Conservation (phyloP, 371 early-diverging fungal genomes). For the Mortierella sp. region DNA sequence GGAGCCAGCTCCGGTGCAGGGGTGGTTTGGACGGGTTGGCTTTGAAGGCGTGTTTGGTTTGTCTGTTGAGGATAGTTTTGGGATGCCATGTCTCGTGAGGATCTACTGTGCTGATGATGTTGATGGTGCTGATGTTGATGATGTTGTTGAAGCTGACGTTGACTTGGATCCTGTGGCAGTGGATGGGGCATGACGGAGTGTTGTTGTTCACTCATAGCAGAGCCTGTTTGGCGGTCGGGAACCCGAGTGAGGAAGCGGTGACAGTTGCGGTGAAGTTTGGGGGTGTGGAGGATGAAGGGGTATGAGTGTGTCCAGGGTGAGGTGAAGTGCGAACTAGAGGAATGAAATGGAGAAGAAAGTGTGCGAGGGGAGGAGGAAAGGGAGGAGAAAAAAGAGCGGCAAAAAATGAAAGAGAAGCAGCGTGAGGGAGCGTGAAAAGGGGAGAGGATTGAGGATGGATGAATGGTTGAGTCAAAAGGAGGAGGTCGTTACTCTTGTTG, state of each 20-base stretch:
- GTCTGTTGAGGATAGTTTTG: slow-evolving; percentile 48
- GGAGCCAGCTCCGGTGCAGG: slow-evolving; percentile 53
- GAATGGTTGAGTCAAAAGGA: background rate
- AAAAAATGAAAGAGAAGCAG: background rate
- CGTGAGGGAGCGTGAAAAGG: background rate
- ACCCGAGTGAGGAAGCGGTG: slow-evolving; percentile 7
- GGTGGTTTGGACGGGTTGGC: slow-evolving; percentile 43
- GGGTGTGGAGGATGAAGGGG: background rate
- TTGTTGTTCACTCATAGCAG: slow-evolving; percentile 29
- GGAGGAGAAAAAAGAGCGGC: background rate
- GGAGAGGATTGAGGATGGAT: background rate
- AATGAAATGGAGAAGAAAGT: background rate
- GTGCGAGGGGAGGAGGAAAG: background rate
- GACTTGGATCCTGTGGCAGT: slow-evolving; percentile 24
- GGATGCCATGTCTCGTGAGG: slow-evolving; percentile 39
- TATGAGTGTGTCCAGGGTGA: slow-evolving; percentile 5
- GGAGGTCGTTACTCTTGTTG: slow-evolving; percentile 6
- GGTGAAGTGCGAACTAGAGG: background rate
- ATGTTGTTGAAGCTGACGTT: slow-evolving; percentile 15
- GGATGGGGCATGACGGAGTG: slow-evolving; percentile 27
- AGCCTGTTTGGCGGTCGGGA: background rate
- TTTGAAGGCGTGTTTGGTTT: slow-evolving; percentile 36
- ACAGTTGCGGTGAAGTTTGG: background rate
- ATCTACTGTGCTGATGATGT: slow-evolving; percentile 27
- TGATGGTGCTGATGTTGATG: slow-evolving; percentile 13